Base-by-base conservation (phyloP, 2,329 filamentous ascomycete genomes). In the Beauveria sp. region DNA sequence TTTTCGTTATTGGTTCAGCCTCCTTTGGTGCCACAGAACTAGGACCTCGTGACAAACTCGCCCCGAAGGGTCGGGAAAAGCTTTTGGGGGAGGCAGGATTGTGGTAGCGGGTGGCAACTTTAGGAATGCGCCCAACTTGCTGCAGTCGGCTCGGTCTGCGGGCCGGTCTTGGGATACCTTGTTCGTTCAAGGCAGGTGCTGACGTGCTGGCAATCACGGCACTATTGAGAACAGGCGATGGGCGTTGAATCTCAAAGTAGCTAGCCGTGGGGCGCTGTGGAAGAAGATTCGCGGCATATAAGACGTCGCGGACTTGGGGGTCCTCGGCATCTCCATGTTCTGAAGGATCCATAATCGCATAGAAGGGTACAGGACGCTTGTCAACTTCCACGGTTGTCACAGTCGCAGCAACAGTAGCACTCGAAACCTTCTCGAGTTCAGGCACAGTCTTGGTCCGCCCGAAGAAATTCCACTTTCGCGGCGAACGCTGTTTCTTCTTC, bases 101-200 rank as follows among this genome's bases (percentile, higher is more conserved):
- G 42, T 86, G 79, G 59, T 87, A 83, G 52, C 83, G 86, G 51
- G 85, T 90, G 34, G 93, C 80, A 4, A 96, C 91, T 68, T 86
- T 87, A 9, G 93, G 93, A 57, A 96, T 96, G 18, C 93, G 85
- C 9, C 92, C 93, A 52, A 96, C 87, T 67, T 93, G 91, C 31
- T 87, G 85, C 20, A 96, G 77, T 61, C 92, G 83, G 69, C 85
- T 90, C 7, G 70, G 72, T 31, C 69, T 66, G 12, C 64, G 66
- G 4, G 18, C 9, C 38, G 58, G 49, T 9, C 20, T 20, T 12
- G 38, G 7, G 3, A 24, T 4, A 20, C 7, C 38, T 12, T 38
- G 34, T 12, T 40, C 24, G 7, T 28, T 64, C 56, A 42, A 20
- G 63, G 49, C 54, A 28, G 31, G 28, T 18, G 31, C 20, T 20